A percentile compares a stretch with the other conserved stretches of the same genome.
phyloP scores from a whole-genome alignment of 345 rosid species.

The Chamaenerion angustifolium region DNA sequence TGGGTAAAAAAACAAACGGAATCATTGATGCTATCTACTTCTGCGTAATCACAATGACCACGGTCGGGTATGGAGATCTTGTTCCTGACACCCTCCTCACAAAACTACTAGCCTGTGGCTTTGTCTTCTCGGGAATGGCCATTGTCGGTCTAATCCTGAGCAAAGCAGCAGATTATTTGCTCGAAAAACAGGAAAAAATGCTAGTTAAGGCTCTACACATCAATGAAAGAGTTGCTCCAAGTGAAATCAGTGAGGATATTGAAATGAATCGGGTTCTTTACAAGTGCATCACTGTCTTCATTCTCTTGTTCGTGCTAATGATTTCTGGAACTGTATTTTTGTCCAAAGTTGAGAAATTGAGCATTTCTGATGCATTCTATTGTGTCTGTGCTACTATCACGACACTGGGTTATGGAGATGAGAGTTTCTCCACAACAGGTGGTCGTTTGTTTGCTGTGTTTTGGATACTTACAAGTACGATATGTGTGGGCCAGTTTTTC shows the following conservation, averaged over 20 bases:
- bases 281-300: constrained; percentile 34
- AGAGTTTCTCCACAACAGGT: constrained; percentile 37
- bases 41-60: constrained; percentile 81
- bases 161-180: constrained; percentile 68
- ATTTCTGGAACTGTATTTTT: constrained; percentile 38
- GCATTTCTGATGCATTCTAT: constrained; percentile 45
- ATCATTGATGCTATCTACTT: constrained; percentile 63
- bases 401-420: constrained; percentile 76
- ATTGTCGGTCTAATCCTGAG: constrained; percentile 47
- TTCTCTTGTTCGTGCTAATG: constrained; percentile 28
- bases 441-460: constrained; percentile 63
- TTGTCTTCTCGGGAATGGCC: constrained; percentile 73
- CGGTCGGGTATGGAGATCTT: constrained; percentile 93
- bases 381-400: constrained; percentile 79
- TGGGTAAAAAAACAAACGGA: constrained; percentile 51
- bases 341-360: constrained; percentile 25
- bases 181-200: constrained; percentile 72
- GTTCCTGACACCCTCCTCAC: constrained; percentile 42
- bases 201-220: constrained; percentile 48
- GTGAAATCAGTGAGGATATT: constrained; percentile 37
- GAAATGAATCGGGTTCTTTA: constrained; percentile 34
- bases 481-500: constrained; percentile 55
- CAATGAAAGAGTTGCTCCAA: constrained; percentile 24
- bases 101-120: constrained; percentile 59
- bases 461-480: constrained; percentile 56